Evolutionary conservation across 179 eudicot genomes (phyloP), one percentile per base, ranked within the genome.

Genomic region (Actinidia polygama): DNA sequence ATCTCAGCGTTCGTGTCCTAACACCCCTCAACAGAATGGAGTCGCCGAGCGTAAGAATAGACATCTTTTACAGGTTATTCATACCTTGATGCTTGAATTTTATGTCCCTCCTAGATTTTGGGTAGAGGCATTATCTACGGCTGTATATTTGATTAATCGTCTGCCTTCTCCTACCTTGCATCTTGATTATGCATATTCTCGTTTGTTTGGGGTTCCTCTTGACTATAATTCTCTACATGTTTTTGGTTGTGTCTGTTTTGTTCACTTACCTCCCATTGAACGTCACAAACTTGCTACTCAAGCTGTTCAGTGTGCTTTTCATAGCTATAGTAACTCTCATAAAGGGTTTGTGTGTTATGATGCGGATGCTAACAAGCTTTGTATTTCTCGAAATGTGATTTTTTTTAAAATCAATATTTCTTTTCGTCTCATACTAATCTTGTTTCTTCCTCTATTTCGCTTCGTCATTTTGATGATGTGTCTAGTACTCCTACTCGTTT

Each of bases 61-160:
- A 0, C 84, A 82, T 53, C 51, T 75, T 24, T 67, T 82, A 5
- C 80, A 64, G 53, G 61, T 50, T 14, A 66, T 66, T 47, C 80
- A 19, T 4, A 73, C 79, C 14, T 12, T 68, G 16, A 19, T 82
- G 6, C 24, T 64, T 49, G 80, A 82, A 7, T 82, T 75, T n/a
- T 82, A 40, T 4, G 16, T 66, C 0, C 80, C 75, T 2, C n/a
- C 84, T 10, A 64, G 18, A 30, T 63, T 75, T 59, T 82, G 50
- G 80, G 73, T 82, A 3, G 64, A 82, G 51, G 84, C 79, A 4
- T 50, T 74, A 36, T 75, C 84, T 11, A 76, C 59, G 1, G 40
- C 46, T 30, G n/a, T 76, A 61, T 16, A 82, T 55, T 26, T 75
- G 19, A 76, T 75, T 63, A 64, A 75, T 23, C 15, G 61, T 50